phyloP scores from a whole-genome alignment of 805 yeast species.

The Myxozyma sirexii region DNA sequence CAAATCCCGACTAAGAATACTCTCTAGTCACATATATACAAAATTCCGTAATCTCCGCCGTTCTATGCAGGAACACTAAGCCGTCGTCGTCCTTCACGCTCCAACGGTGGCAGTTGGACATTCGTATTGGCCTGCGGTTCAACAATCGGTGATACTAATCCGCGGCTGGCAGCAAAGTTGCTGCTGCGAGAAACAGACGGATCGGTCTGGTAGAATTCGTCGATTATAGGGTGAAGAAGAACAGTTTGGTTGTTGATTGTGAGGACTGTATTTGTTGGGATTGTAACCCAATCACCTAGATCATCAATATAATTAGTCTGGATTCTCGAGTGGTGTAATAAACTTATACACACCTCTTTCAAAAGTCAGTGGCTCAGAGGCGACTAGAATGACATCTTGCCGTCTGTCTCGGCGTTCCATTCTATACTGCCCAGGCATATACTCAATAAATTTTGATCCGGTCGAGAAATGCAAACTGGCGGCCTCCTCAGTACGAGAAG shows the following conservation, averaged over 20 bases:
- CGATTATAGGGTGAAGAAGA: conserved; percentile 78
- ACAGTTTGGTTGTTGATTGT: conserved; percentile 86
- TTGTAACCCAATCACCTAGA: conserved; percentile 86
- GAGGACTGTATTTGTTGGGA: conserved; percentile 86
- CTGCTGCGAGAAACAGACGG: conserved; percentile 71
- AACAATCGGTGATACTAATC: conserved; percentile 91
- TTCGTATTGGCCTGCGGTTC: conserved; percentile 40
- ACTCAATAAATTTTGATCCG: conserved; percentile 88
- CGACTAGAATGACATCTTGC: conserved; percentile 94
- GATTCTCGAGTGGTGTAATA: too few species aligned
- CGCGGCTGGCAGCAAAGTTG: conserved; percentile 84
- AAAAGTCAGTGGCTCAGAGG: conserved; percentile 94
- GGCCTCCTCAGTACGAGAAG: conserved; percentile 90
- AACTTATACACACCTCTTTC: conserved; percentile 70
- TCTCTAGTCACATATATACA: too few species aligned
- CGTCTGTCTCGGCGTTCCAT: conserved; percentile 93
- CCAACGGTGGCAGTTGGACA: conserved; percentile 66
- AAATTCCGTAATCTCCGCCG: too few species aligned
- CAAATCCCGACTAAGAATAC: too few species aligned
- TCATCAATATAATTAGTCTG: not conserved
- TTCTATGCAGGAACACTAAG: conserved; percentile 21
- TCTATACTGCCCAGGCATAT: conserved; percentile 85
- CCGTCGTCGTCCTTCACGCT: conserved; percentile 66
- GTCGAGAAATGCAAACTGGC: conserved; percentile 94
- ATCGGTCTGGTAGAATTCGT: conserved; percentile 80